A percentile compares a stretch with the other conserved stretches of the same genome.
Evolutionary conservation across 495 filamentous ascomycete species (phyloP).

Genomic region (Neurospora sp.): DNA sequence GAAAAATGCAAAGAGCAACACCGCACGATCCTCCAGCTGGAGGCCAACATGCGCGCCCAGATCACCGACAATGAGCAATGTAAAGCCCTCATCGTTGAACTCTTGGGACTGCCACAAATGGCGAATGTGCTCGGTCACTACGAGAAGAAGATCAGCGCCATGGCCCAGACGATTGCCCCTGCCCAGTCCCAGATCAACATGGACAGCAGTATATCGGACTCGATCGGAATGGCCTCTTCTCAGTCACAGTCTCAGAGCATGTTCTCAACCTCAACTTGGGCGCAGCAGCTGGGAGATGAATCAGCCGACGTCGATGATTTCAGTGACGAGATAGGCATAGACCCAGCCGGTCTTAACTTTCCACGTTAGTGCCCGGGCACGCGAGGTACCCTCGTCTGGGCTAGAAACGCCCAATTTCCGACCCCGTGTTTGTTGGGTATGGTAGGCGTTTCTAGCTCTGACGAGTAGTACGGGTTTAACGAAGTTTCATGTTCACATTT

Average conservation of each 20-base stretch:
- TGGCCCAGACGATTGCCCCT: not conserved
- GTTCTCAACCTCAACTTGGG: not conserved
- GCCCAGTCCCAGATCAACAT: not conserved
- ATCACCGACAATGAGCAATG: not conserved
- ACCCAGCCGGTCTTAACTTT: not conserved
- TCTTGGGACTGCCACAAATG: not conserved
- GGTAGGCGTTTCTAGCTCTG: not conserved
- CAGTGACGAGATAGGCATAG: slow-evolving; percentile 7
- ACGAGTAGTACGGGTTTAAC: not conserved
- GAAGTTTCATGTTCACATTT: not conserved
- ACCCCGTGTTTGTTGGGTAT: too few species aligned
- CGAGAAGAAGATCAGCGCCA: not conserved
- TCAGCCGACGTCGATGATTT: not conserved
- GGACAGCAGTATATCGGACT: not conserved
- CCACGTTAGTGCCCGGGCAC: not conserved
- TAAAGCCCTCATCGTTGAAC: not conserved
- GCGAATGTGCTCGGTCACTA: not conserved
- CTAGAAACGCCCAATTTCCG: not conserved
- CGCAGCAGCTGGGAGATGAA: not conserved
- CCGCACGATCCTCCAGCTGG: not conserved
- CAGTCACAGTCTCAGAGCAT: not conserved
- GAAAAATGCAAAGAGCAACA: not conserved
- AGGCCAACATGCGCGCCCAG: not conserved
- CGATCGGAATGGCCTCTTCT: not conserved
- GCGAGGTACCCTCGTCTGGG: not conserved